Base-by-base conservation (phyloP, 345 rosid species). In the Abelmoschus esculentus region DNA sequence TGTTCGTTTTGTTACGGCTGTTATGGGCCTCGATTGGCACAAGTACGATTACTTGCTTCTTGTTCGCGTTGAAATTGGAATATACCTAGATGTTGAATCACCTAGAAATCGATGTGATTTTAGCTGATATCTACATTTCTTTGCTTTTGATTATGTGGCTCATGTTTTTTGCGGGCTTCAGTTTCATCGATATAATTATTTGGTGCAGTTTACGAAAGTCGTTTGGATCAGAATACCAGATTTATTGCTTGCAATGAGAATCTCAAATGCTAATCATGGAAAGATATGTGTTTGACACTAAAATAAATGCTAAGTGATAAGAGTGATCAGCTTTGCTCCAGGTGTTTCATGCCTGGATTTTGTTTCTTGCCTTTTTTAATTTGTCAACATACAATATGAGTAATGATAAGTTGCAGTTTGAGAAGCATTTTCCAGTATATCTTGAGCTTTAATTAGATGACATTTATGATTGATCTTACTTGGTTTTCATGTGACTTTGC, bases 11-110 rank as follows among this genome's bases (percentile, higher is more conserved):
- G 87, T 84, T 73, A 88, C 99, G 9, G 93, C 91, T 47, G 93
- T 91, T 61, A 97, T 91, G 55, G 97, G 97, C 79, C 85, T 88
- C 36, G 96, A 89, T 74, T 90, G 99, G 96, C 96, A 95, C 81
- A 75, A 87, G 96, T 92, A 82, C 6, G 72, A 9, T 61, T 4
- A 55, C 60, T 19, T 55, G 36, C 40, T 8, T 61, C 50, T 40
- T 22, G 44, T 3, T 54, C 60, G 29, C 11, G 15, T 38, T 17
- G 29, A 18, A 40, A 40, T 12, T 62, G 50, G 29, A 62, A 62
- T 62, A 17, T 52, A 66, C 32, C 78, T 28, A 47, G 44, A 71
- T 11, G n/a, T 26, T 59, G 50, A 66, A 53, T 67, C 42, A 18
- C 28, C 26, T 70, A 19, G 34, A 17, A 18, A 15, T 67, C 60